A percentile compares a stretch with the other conserved stretches of the same genome.
Conservation (phyloP, 257 asterid genomes). For the Linderniella brevidens region DNA sequence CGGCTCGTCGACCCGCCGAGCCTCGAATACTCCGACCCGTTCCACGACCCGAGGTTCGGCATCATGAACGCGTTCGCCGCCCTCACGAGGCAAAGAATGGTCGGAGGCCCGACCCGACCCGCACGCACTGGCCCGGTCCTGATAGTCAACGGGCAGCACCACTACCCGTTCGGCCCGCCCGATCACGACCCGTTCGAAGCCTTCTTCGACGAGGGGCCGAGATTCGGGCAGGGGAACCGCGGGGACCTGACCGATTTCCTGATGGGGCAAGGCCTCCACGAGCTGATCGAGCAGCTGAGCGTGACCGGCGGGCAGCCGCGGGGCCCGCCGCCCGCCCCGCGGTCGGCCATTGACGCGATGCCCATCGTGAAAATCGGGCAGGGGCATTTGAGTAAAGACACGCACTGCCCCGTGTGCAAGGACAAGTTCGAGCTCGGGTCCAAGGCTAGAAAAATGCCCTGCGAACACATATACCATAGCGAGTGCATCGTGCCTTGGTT, state of each 20-base stretch:
- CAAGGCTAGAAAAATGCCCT: constrained; percentile 65
- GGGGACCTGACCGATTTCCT: constrained; percentile 25
- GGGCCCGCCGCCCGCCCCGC: constrained; percentile 53
- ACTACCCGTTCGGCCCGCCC: constrained; percentile 7
- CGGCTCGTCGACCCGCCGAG: constrained; percentile 23
- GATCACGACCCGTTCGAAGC: constrained; percentile 23
- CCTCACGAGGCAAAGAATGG: constrained; percentile 64
- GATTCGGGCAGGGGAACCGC: constrained; percentile 17
- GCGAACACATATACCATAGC: constrained; percentile 49
- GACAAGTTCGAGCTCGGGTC: constrained; percentile 50
- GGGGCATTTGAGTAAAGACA: constrained; percentile 38
- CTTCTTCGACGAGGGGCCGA: constrained; percentile 15
- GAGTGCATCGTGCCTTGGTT: constrained; percentile 68
- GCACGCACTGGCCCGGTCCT: constrained; percentile 41
- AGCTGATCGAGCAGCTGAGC: constrained; percentile 27
- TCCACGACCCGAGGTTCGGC: constrained; percentile 20
- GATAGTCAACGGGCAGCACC: constrained; percentile 33
- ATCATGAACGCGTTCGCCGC: constrained; percentile 65
- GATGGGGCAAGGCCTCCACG: constrained; percentile 25
- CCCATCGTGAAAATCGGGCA: constrained; percentile 39
- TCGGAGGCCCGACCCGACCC: constrained; percentile 46
- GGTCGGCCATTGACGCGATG: constrained; percentile 60
- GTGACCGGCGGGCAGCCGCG: constrained; percentile 18
- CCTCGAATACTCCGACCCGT: constrained; percentile 16
- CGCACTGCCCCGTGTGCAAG: constrained; percentile 59